Percentiles rank a stretch among this genome's conserved stretches.
Evolutionary conservation across 805 yeast genomes (phyloP).

Genomic region (Kazachstania martiniae): DNA sequence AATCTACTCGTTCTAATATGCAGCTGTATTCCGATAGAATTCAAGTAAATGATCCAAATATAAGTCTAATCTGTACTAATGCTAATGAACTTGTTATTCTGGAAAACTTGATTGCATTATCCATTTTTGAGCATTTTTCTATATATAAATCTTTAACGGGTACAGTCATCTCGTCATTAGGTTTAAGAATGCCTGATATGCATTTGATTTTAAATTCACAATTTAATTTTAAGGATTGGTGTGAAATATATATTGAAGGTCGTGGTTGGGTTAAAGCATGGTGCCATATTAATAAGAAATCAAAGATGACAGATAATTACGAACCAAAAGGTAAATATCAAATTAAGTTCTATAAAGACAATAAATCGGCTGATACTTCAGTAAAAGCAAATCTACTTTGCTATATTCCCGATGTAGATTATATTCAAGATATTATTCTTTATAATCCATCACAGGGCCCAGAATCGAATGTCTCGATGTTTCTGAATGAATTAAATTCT

Average conservation of each 20-base stretch:
- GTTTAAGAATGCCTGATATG: constrained; percentile 21
- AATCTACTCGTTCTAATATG: background rate
- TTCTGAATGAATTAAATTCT: constrained; percentile 8
- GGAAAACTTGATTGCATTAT: constrained; percentile 7
- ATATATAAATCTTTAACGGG: constrained; percentile 22
- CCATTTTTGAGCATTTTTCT: constrained; percentile 20
- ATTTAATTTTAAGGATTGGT: constrained; percentile 27
- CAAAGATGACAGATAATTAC: constrained; percentile 1
- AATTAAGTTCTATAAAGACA: constrained; percentile 22
- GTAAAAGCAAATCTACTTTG: constrained; percentile 19
- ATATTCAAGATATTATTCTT: constrained; percentile 21
- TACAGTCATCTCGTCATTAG: constrained; percentile 18
- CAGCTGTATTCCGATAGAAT: background rate
- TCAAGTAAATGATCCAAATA: constrained; percentile 1
- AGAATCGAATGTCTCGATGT: constrained; percentile 1
- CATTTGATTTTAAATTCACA: constrained; percentile 19
- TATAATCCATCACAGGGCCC: constrained; percentile 7
- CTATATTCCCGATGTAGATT: constrained; percentile 21
- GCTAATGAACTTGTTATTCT: constrained; percentile 1
- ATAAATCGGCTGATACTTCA: constrained; percentile 15
- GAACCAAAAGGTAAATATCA: constrained; percentile 17
- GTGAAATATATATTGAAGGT: constrained; percentile 22
- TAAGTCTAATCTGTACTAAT: constrained; percentile 2
- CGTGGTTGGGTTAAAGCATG: constrained; percentile 26
- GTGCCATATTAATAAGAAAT: constrained; percentile 23